Conservation (phyloP, 345 rosid species). For the Physaria fendleri region DNA sequence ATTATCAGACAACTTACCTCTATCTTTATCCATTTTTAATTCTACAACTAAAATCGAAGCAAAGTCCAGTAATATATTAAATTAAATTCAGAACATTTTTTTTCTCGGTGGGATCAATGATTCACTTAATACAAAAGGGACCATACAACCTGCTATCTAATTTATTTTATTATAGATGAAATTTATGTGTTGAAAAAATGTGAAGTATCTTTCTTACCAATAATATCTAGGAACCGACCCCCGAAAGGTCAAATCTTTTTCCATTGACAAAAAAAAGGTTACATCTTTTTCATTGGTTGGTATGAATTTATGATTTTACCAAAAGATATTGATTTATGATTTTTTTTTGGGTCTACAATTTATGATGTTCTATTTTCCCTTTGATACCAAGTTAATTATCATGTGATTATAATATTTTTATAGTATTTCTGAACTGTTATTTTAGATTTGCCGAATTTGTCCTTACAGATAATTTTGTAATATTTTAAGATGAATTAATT, state of each 20-base stretch:
- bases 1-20: too few relatives aligned
- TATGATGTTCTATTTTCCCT: too few relatives aligned
- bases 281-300: constrained; percentile 12
- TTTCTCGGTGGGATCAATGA: not conserved
- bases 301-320: too few relatives aligned
- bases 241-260: too few relatives aligned
- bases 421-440: too few relatives aligned
- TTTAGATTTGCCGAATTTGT: too few relatives aligned
- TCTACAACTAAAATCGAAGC: not conserved
- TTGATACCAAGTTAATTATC: too few relatives aligned
- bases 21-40: not conserved
- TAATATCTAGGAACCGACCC: constrained; percentile 19
- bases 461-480: too few relatives aligned
- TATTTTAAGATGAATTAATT: too few relatives aligned
- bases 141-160: constrained; percentile 2
- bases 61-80: not conserved
- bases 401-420: too few relatives aligned
- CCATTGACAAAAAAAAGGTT: not conserved
- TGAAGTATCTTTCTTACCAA: constrained; percentile 3
- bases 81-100: not conserved
- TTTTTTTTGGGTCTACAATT: too few relatives aligned
- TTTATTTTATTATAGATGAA: not conserved
- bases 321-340: not conserved
- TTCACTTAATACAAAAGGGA: constrained; percentile 3
- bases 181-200: not conserved